phyloP scores from a whole-genome alignment of 371 early-diverging fungal genomes.

The Mortierella polycephala region DNA sequence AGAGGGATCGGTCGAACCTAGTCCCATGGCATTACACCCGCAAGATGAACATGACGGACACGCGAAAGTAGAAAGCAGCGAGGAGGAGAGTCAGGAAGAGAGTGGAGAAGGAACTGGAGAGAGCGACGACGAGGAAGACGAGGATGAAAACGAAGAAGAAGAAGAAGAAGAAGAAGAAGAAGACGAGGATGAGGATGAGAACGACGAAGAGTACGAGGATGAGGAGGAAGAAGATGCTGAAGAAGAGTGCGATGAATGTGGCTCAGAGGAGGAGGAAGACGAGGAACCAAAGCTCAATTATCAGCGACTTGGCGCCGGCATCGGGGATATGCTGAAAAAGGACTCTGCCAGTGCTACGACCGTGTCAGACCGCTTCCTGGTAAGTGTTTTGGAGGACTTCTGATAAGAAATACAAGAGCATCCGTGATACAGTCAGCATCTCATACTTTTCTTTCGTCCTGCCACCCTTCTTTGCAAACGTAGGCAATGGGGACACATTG shows the following conservation, averaged over 20 bases:
- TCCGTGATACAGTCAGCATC: not conserved
- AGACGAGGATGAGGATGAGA: slow-evolving; percentile 37
- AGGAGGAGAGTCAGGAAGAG: slow-evolving; percentile 16
- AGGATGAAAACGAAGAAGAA: slow-evolving; percentile 53
- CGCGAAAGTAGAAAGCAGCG: slow-evolving; percentile 9
- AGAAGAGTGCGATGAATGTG: slow-evolving; percentile 52
- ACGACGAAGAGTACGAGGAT: slow-evolving; percentile 33
- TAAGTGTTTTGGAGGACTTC: slow-evolving; percentile 38
- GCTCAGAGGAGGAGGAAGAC: slow-evolving; percentile 61
- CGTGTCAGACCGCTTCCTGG: slow-evolving; percentile 87
- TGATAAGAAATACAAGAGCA: no score
- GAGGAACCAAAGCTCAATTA: slow-evolving; percentile 93
- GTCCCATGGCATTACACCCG: slow-evolving; percentile 4
- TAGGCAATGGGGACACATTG: slow-evolving; percentile 96
- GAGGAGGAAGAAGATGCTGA: slow-evolving; percentile 56
- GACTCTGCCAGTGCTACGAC: slow-evolving; percentile 86
- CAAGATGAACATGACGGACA: slow-evolving; percentile 14
- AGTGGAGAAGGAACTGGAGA: slow-evolving; percentile 56
- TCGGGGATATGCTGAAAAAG: slow-evolving; percentile 81
- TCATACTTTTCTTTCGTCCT: not conserved
- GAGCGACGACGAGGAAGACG: slow-evolving; percentile 21
- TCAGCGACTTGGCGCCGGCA: slow-evolving; percentile 80
- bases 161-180: slow-evolving; percentile 35
- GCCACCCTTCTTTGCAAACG: no score
- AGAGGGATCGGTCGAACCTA: slow-evolving; percentile 5